Percentiles rank a stretch among this genome's conserved stretches.
These are phyloP conservation scores for Arachis stenosperma DNA, from an alignment of 306 rosid genomes.

Conservation along the genomic window DNA sequence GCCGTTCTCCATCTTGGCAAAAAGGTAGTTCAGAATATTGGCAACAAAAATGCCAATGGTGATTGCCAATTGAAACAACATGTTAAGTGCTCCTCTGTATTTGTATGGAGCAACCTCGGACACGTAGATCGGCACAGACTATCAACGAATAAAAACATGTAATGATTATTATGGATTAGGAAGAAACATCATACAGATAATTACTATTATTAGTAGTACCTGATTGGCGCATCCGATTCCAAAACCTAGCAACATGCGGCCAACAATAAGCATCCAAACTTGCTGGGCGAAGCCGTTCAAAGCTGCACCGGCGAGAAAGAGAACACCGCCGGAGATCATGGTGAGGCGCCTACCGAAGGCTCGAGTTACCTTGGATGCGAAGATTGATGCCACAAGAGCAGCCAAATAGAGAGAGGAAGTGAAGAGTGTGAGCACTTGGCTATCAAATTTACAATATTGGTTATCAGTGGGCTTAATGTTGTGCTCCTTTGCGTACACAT, in stretches of 20 bases:
- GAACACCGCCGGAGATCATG: constrained; percentile 49
- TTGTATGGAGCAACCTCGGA: constrained; percentile 59
- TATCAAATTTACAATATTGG: constrained; percentile 58
- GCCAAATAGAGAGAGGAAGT: constrained; percentile 66
- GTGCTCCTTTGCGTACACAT: constrained; percentile 48
- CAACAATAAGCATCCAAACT: constrained; percentile 56
- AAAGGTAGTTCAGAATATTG: constrained; percentile 45
- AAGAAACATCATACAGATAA: too few relatives aligned
- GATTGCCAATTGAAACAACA: constrained; percentile 57
- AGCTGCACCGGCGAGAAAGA: constrained; percentile 51
- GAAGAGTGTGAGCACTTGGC: constrained; percentile 47
- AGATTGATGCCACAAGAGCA: constrained; percentile 47
- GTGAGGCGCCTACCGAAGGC: constrained; percentile 45
- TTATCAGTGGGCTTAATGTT: constrained; percentile 26
- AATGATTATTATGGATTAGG: background rate
- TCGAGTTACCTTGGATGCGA: constrained; percentile 43
- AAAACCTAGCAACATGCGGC: constrained; percentile 55
- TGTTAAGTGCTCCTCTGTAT: constrained; percentile 54
- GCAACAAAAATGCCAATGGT: constrained; percentile 60
- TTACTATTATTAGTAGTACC: constrained; percentile 15
- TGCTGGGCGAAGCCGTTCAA: constrained; percentile 44
- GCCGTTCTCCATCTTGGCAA: constrained; percentile 43
- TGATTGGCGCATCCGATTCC: constrained; percentile 66
- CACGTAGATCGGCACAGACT: constrained; percentile 63
- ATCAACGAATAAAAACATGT: background rate